These are phyloP conservation scores for Brassica rapa DNA, from an alignment of 345 rosid species.

Conservation along the genomic window DNA sequence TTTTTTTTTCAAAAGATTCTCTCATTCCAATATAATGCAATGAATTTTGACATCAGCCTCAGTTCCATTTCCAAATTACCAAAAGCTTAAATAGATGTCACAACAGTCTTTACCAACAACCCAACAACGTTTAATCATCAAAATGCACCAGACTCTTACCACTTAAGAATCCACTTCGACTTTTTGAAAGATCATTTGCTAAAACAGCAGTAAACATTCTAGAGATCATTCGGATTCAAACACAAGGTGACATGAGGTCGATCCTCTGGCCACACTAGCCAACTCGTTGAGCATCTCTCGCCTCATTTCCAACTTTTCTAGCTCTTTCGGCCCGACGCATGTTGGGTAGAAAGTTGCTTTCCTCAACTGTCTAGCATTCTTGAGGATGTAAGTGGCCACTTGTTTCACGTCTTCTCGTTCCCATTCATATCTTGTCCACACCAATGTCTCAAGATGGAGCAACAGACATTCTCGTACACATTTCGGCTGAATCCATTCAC, in stretches of 20 bases:
- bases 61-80: background rate
- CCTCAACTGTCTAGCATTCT: background rate
- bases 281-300: background rate
- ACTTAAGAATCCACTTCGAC: background rate
- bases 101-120: background rate
- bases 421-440: background rate
- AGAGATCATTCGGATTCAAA: background rate
- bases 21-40: background rate
- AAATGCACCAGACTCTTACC: background rate
- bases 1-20: background rate
- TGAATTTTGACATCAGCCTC: background rate
- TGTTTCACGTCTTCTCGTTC: slow-evolving; percentile 11
- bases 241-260: background rate
- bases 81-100: background rate
- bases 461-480: slow-evolving; percentile 14
- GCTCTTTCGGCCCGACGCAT: background rate
- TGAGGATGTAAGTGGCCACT: slow-evolving; percentile 14
- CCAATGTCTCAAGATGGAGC: slow-evolving; percentile 11
- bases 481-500: background rate
- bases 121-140: background rate
- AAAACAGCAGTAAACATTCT: background rate
- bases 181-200: background rate
- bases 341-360: background rate
- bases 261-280: background rate
- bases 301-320: background rate